Conservation (phyloP, 2,329 filamentous ascomycete species). For the Apiospora malaysiana region DNA sequence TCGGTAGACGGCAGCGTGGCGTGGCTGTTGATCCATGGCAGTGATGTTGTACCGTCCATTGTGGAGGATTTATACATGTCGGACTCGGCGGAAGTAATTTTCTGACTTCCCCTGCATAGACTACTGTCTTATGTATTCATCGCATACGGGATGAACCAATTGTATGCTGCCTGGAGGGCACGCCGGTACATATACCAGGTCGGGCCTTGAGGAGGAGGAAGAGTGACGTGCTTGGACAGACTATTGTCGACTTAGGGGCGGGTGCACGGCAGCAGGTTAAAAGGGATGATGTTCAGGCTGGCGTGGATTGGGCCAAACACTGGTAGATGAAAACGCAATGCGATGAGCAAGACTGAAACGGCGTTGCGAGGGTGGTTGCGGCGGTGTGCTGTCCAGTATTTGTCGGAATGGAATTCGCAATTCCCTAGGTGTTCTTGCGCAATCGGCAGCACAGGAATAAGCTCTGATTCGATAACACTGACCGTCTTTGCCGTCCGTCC, state of each 20-base stretch:
- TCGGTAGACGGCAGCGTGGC: constrained; percentile 3
- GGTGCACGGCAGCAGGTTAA: neutral
- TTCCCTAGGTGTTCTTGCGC: constrained; percentile 3
- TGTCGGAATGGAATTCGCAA: constrained; percentile 10
- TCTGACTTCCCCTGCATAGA: constrained; percentile 8
- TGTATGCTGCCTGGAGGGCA: neutral
- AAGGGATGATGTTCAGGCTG: neutral
- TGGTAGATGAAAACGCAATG: neutral
- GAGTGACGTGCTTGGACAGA: neutral
- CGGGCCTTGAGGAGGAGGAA: neutral
- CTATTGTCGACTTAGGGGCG: neutral
- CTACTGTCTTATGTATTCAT: constrained; percentile 8
- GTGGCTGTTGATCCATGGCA: constrained; percentile 14
- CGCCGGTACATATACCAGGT: neutral
- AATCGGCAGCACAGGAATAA: neutral
- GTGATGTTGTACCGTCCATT: constrained; percentile 6
- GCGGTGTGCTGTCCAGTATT: neutral
- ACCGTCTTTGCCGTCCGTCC: constrained; percentile 6
- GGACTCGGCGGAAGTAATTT: neutral
- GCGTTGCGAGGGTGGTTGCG: neutral
- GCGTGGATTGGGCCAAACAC: neutral
- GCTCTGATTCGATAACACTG: constrained; percentile 6
- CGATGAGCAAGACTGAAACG: neutral
- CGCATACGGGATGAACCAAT: neutral
- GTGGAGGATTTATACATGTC: neutral